Evolutionary conservation across 148 eudicot species (phyloP).

Genomic region (Linanthus parryae): DNA sequence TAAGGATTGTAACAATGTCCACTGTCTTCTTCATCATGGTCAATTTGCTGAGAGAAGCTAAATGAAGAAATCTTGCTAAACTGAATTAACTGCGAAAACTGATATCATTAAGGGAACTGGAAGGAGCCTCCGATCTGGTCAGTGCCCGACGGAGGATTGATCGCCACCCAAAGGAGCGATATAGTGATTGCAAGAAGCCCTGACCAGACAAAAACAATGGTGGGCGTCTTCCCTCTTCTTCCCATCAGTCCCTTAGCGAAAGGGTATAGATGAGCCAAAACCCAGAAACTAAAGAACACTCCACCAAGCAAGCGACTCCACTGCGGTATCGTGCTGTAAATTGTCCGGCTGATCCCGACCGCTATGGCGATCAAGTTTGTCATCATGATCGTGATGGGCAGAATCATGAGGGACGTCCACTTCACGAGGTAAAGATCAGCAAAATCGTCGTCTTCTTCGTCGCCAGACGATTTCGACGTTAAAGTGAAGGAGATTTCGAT

Average conservation of each 20-base stretch:
- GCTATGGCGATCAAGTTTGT: constrained; percentile 7
- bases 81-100: background rate
- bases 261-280: constrained; percentile 8
- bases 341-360: constrained; percentile 6
- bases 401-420: constrained; percentile 9
- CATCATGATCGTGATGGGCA: constrained; percentile 8
- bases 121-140: constrained; percentile 11
- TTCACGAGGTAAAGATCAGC: constrained; percentile 4
- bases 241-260: constrained; percentile 10
- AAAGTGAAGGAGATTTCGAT: constrained; percentile 5
- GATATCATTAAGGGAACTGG: constrained; percentile 6
- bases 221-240: constrained; percentile 6
- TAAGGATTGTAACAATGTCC: no score
- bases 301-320: constrained; percentile 8
- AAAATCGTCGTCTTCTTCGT: constrained; percentile 5
- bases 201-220: constrained; percentile 8
- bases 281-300: constrained; percentile 8
- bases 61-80: background rate
- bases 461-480: constrained; percentile 7
- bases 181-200: constrained; percentile 4
- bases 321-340: constrained; percentile 6
- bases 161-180: constrained; percentile 5
- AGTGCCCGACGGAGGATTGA: constrained; percentile 9
- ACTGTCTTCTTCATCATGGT: no score
- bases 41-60: background rate